Evolutionary conservation across 2,329 filamentous ascomycete species (phyloP), one percentile per base, ranked within the genome.

Genomic region (Paecilomyces fulvus): DNA sequence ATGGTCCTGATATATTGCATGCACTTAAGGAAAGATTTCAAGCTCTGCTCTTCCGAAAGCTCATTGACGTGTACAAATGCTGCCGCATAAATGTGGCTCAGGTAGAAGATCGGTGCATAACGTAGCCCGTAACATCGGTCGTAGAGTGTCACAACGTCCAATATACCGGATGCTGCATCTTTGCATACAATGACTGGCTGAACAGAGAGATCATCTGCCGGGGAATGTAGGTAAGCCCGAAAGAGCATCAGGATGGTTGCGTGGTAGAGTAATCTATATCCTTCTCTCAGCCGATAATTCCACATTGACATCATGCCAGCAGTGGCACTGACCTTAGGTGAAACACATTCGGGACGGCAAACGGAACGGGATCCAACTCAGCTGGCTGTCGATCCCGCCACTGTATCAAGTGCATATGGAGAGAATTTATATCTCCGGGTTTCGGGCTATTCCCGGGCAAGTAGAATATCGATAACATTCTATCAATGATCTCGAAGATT

Each of bases 401-500:
- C 21, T 53, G 28, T 4, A 53, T n/a, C 30, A 53, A 20, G 6
- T 28, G 30, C 51, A n/a, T 37, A 23, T 53, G 30, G 12, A 53
- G 51, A n/a, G 21, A 9, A 20, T 43, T 43, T 33, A 53, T 37
- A 23, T 53, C 20, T 9, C 46, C 28, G 8, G n/a, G 8, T 21
- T n/a, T 37, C 30, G 20, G 20, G 17, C 2, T 12, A 10, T 37
- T 20, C 8, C 31, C 31, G 1, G 51, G 51, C 11, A 33, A n/a
- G 20, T 53, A 33, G 9, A 53, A 23, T 4, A 31, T 20, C 25
- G 31, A 23, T 21, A 31, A 25, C 20, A 53, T 53, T 10, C 33
- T 30, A 31, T 53, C 23, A 31, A 53, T 37, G 30, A 53, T 53
- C 21, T 53, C 51, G n/a, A 53, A 43, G n/a, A 53, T 25, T 20